Base-by-base conservation (phyloP, 2,329 filamentous ascomycete species). In the Nigrospora osmanthi region DNA sequence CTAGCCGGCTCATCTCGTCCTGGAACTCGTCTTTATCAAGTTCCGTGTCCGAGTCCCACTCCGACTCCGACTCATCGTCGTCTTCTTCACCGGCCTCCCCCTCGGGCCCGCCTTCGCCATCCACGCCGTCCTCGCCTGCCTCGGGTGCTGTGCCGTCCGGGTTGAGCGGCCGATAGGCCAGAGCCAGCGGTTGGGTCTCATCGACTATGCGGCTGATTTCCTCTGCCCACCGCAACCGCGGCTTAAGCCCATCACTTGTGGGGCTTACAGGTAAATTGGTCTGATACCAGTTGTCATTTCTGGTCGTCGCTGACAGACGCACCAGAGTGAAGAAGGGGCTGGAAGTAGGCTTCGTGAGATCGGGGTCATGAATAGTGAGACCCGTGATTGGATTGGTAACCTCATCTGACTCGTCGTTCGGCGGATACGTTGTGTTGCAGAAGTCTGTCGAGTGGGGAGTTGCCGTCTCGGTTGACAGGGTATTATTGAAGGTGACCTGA, bases 221-320 rank as follows among this genome's bases (percentile, higher is more conserved):
- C 14, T 62, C 62, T 3, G 66, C 71, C 77, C 77, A 80, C 42
- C 69, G 68, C 1, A 66, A 65, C 11, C 48, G 50, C 3, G 45
- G 35, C 11, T 31, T 23, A 12, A 47, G 46, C 1, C 50, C 11
- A 23, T 50, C 50, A 6, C 38, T 44, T 38, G 53, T 49, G 3
- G 45, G 47, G 1, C 57, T 50, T 0, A 58, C 43, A 13, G 65
- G 57, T 2, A 69, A 54, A 49, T 75, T 80, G 14, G 70, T 73
- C 47, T 79, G 69, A 48, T 71, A 75, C 76, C 76, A 81, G 51
- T 70, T 66, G 13, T 62, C 55, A 49, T 75, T 78, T 3, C 64
- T 68, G 4, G 68, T 60, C 0, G 75, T 78, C 10, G 72, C 76
- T 1, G 75, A 75, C 32, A 74, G 61, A 15, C 78, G 72, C 30